Evolutionary conservation across 352 stramenopile species (phyloP).

Genomic region (Blastocystis sp.): DNA sequence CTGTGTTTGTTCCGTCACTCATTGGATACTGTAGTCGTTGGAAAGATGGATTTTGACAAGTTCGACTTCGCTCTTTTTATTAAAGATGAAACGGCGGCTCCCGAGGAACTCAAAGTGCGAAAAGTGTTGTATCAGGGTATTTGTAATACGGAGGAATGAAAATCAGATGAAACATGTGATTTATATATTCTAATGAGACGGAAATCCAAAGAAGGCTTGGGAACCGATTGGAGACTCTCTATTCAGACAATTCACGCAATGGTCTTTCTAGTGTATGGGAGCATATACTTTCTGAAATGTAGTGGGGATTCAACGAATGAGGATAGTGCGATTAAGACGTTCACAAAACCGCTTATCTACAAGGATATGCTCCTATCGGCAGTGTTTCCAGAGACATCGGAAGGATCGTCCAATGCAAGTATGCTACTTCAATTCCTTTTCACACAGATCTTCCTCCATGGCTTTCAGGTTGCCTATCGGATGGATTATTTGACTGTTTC

Average conservation of each 20-base stretch:
- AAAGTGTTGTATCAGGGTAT: neutral
- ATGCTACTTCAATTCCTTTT: neutral
- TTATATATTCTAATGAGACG: slow-evolving; percentile 1
- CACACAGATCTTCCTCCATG: neutral
- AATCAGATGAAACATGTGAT: neutral
- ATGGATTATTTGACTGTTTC: slow-evolving; percentile 17
- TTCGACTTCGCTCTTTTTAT: slow-evolving; percentile 23
- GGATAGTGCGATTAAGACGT: neutral
- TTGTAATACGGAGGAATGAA: neutral
- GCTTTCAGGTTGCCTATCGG: neutral
- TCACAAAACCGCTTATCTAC: neutral
- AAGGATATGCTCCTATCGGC: slow-evolving; percentile 18
- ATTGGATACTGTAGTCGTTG: neutral
- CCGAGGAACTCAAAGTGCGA: neutral
- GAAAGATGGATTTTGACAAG: slow-evolving; percentile 10
- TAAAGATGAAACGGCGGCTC: neutral
- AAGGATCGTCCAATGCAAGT: neutral
- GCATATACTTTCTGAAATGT: neutral
- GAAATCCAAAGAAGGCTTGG: neutral
- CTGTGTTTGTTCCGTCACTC: neutral
- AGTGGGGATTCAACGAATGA: neutral
- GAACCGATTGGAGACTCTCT: neutral
- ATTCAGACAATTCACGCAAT: slow-evolving; percentile 22
- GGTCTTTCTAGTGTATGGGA: neutral
- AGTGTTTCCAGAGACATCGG: neutral